Base-by-base conservation (phyloP, 208 protist genomes). In the Crithidia expoeki region DNA sequence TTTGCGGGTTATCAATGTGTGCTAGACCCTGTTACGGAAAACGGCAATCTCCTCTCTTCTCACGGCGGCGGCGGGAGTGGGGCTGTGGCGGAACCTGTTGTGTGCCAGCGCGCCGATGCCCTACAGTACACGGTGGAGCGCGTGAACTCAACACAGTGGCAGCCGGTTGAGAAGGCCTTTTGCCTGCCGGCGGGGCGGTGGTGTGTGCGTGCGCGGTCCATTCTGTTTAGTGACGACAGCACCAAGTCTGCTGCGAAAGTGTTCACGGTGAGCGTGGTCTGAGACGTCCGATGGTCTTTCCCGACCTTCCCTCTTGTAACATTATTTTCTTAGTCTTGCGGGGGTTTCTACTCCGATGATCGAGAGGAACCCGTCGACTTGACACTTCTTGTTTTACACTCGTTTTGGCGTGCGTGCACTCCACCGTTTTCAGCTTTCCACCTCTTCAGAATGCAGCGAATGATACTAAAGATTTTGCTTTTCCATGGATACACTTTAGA, bases 111-210 rank as follows among this genome's bases (percentile, higher is more conserved):
- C 6, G 76, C 59, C 7, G 62, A 78, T 56, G 57, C 56, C 14
- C 34, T 83, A 27, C 74, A 80, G 17, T 93, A 87, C 76, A 87
- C 73, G 6, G 64, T 91, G 32, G 88, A 94, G 65, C 80, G 81
- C 34, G 72, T 68, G 38, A 79, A 71, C 50, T 74, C 78, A 16
- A 65, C 73, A 32, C 84, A 93, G 61, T 96, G 90, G 87, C 60
- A 76, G 55, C 59, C 58, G 38, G 86, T 79, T 17, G 76, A 51
- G 28, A 25, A 69, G 32, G 71, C 88, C 0, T 80, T 96, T 36
- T 89, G 64, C 58, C 80, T 96, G 7, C 86, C 86, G 1, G 81
- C 82, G 1, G 91, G 91, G 6, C 80, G 83, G 21, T 96, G 91
- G 88, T 96, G 91, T 62, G 72, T 96, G 52, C 77, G 85, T 7